Conservation (phyloP, 768 basidiomycete genomes). For the Ramaria sp. region DNA sequence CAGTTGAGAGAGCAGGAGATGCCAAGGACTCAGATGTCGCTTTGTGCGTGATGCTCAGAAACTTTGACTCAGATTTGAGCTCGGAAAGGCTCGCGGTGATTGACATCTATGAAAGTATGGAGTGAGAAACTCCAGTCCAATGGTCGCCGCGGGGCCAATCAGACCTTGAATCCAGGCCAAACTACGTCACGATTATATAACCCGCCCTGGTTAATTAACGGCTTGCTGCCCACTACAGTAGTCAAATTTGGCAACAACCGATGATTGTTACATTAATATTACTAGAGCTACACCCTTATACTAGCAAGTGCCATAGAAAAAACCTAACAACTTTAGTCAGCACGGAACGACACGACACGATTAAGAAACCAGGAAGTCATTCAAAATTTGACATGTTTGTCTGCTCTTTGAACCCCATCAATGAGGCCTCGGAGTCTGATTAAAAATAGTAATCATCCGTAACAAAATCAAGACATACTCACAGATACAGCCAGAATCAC, state of each 20-base stretch:
- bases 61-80: neutral
- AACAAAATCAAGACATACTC: neutral
- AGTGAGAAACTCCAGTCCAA: neutral
- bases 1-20: neutral
- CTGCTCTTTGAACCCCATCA: neutral
- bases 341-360: neutral
- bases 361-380: neutral
- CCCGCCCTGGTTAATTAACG: too few relatives aligned
- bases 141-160: too few relatives aligned
- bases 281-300: too few relatives aligned
- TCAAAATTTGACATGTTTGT: neutral
- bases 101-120: neutral
- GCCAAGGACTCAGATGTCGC: neutral
- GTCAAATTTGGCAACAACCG: too few relatives aligned
- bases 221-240: too few relatives aligned
- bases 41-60: neutral
- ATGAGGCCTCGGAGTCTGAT: slow-evolving; percentile 1
- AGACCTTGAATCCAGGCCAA: too few relatives aligned
- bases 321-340: neutral
- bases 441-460: slow-evolving; percentile 1
- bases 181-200: too few relatives aligned
- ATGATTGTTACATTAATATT: too few relatives aligned
- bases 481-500: neutral
- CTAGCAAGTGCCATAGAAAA: neutral
- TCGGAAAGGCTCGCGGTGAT: neutral